phyloP scores from a whole-genome alignment of 2,329 filamentous ascomycete genomes.

The Colletotrichum sp. region DNA sequence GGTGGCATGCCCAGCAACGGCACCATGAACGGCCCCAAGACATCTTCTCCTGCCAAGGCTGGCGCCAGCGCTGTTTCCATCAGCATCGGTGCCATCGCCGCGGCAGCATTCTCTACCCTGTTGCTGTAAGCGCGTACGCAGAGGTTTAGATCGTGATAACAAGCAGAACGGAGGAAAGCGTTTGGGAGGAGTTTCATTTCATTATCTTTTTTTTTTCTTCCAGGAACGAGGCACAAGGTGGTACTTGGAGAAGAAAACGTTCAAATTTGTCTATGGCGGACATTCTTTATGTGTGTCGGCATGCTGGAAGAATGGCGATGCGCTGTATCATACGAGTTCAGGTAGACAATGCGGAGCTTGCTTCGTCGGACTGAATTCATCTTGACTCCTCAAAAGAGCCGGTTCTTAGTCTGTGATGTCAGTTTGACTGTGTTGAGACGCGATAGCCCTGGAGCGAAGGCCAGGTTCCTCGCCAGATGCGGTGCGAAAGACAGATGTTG shows the following conservation, averaged over 20 bases:
- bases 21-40: not conserved
- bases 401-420: not conserved
- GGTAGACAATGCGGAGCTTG: constrained; percentile 12
- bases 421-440: not conserved
- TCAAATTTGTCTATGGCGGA: not conserved
- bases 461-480: constrained; percentile 37
- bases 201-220: not conserved
- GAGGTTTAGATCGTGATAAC: not conserved
- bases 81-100: constrained; percentile 1
- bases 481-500: constrained; percentile 68
- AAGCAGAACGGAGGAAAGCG: not conserved
- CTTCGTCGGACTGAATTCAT: not conserved
- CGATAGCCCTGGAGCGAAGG: not conserved
- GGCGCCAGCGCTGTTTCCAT: not conserved
- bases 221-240: not conserved
- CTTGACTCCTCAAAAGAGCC: not conserved
- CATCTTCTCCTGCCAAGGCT: not conserved
- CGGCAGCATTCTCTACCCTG: not conserved
- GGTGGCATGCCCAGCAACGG: constrained; percentile 21
- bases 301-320: not conserved
- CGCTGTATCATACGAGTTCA: constrained; percentile 12
- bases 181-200: not conserved
- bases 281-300: not conserved
- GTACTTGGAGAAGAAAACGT: not conserved
- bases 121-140: not conserved